Evolutionary conservation across 495 filamentous ascomycete species (phyloP).

Genomic region (Chaetomium cochliodes): DNA sequence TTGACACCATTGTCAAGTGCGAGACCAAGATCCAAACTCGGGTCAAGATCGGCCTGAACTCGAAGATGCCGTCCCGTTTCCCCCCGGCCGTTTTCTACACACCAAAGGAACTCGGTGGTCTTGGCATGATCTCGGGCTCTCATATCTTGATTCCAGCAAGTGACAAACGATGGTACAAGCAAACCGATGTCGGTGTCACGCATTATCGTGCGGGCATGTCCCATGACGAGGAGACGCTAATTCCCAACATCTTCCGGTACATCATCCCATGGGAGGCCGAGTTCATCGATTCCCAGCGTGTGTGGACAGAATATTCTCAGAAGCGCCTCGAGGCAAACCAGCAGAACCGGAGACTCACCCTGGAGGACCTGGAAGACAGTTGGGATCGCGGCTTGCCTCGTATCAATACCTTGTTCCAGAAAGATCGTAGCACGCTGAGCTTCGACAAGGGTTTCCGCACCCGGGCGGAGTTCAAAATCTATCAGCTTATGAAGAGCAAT

Average conservation of each 20-base stretch:
- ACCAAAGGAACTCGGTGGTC: constrained; percentile 94
- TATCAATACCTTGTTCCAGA: constrained; percentile 99
- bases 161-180: constrained; percentile 97
- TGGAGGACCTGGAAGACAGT: constrained; percentile 97
- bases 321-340: constrained; percentile 97
- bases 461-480: constrained; percentile 95
- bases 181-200: constrained; percentile 95
- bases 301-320: constrained; percentile 99
- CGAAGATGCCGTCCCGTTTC: constrained; percentile 99
- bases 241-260: constrained; percentile 99
- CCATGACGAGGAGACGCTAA: constrained; percentile 95
- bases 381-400: constrained; percentile 98
- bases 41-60: constrained; percentile 98
- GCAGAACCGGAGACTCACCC: constrained; percentile 89
- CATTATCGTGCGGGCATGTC: constrained; percentile 99
- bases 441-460: constrained; percentile 99
- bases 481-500: constrained; percentile 99
- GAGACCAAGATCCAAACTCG: constrained; percentile 99
- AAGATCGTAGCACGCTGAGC: constrained; percentile 93
- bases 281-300: constrained; percentile 97
- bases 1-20: constrained; percentile 99
- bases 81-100: constrained; percentile 99
- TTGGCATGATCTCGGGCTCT: constrained; percentile 98
- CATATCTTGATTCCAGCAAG: constrained; percentile 98
- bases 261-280: constrained; percentile 99